Conservation (phyloP, 192 early-diverging fungal species). For the Gaertneriomyces sp. region DNA sequence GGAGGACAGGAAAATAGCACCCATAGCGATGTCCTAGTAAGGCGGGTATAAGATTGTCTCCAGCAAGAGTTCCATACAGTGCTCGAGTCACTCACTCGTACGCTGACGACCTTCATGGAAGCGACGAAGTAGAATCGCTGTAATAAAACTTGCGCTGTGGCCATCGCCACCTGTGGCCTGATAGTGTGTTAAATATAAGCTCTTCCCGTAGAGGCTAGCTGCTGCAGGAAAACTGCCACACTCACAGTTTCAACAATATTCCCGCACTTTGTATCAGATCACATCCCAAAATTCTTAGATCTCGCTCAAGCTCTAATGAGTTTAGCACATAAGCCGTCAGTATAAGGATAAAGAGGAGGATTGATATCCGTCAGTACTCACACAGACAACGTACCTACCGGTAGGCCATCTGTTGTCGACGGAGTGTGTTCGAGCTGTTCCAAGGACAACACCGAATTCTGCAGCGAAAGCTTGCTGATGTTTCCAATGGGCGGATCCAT, state of each 20-base stretch:
- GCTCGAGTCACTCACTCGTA: conserved; percentile 46
- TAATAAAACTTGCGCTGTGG: conserved; percentile 92
- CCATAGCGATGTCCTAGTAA: conserved; percentile 43
- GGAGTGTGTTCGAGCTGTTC: conserved; percentile 69
- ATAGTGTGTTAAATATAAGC: background rate
- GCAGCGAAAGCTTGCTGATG: conserved; percentile 56
- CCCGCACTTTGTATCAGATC: conserved; percentile 82
- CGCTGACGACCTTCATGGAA: conserved; percentile 65
- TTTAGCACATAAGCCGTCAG: no score
- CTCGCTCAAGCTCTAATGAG: conserved; percentile 58
- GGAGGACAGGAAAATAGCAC: conserved; percentile 40
- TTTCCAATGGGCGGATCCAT: no score
- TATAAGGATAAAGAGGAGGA: no score
- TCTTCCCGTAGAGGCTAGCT: background rate
- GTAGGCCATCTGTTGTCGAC: conserved; percentile 35
- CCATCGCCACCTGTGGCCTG: conserved; percentile 90
- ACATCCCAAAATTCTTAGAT: conserved; percentile 72
- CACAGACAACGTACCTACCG: conserved; percentile 18
- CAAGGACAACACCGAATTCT: conserved; percentile 71
- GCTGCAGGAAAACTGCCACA: background rate
- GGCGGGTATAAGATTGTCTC: background rate
- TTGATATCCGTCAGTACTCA: no score
- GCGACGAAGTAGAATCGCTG: conserved; percentile 88
- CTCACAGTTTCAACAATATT: conserved; percentile 71
- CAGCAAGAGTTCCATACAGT: background rate